phyloP scores from a whole-genome alignment of 1,139 yeast species.

The Hansenula sp. region DNA sequence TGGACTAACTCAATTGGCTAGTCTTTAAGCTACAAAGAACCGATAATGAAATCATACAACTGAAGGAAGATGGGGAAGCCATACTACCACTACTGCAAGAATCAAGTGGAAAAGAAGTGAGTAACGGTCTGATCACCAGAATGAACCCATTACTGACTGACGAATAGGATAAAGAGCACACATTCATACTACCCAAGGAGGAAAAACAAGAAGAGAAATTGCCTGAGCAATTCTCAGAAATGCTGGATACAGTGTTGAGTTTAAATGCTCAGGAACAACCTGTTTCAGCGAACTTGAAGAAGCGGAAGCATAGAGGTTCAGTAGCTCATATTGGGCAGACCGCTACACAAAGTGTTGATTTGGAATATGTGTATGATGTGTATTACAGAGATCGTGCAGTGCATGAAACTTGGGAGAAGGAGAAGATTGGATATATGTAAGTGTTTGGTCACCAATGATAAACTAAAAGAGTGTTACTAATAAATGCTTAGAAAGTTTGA shows the following conservation, averaged over 20 bases:
- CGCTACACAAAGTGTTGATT: conserved; percentile 22
- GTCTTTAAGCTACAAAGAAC: conserved; percentile 65
- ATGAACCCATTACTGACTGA: background rate
- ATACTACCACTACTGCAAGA: conserved; percentile 19
- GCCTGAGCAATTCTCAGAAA: conserved; percentile 61
- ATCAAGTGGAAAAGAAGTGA: conserved; percentile 15
- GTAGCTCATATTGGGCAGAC: conserved; percentile 10
- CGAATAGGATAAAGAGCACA: conserved; percentile 30
- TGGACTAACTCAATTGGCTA: conserved; percentile 1
- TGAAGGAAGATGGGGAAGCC: conserved; percentile 17
- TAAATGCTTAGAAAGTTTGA: conserved; percentile 40
- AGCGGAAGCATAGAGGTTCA: conserved; percentile 19
- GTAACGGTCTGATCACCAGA: conserved; percentile 1
- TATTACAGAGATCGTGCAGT: conserved; percentile 57
- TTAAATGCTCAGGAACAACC: conserved; percentile 9
- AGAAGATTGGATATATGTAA: conserved; percentile 56
- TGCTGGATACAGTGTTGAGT: conserved; percentile 56
- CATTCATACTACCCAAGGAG: conserved; percentile 23
- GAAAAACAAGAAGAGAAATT: conserved; percentile 40
- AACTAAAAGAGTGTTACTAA: conserved; percentile 2
- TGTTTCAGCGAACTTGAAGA: conserved; percentile 14
- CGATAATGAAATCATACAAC: conserved; percentile 34
- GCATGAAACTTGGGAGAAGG: conserved; percentile 41
- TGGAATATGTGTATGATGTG: conserved; percentile 87
- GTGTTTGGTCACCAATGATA: background rate